phyloP scores from a whole-genome alignment of 495 filamentous ascomycete species.

The Usnea hakonensis region DNA sequence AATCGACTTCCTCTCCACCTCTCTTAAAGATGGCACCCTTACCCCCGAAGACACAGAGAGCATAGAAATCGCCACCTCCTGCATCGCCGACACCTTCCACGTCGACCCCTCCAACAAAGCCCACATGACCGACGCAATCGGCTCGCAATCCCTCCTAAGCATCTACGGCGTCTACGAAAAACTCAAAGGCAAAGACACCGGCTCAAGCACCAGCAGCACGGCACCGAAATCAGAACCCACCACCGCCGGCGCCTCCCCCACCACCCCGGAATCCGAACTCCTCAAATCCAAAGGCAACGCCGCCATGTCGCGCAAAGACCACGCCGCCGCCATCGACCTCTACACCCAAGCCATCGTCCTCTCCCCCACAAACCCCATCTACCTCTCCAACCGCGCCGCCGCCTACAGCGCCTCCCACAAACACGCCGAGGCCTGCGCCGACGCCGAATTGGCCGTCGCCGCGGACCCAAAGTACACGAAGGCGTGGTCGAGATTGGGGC shows the following conservation, averaged over 20 bases:
- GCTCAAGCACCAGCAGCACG: constrained; percentile 25
- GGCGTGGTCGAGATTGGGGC: constrained; percentile 86
- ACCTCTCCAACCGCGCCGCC: constrained; percentile 93
- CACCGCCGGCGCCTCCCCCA: constrained; percentile 24
- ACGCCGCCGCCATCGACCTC: constrained; percentile 65
- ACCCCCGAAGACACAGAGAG: constrained; percentile 78
- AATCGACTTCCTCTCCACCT: constrained; percentile 84
- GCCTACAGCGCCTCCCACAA: constrained; percentile 75
- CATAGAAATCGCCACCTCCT: constrained; percentile 85
- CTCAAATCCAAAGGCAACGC: constrained; percentile 89
- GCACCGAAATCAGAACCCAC: constrained; percentile 24
- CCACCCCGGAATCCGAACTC: constrained; percentile 64
- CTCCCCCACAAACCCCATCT: constrained; percentile 82
- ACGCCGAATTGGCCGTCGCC: constrained; percentile 80
- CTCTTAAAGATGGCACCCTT: constrained; percentile 81
- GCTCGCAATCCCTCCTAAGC: constrained; percentile 71
- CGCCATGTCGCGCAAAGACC: constrained; percentile 89
- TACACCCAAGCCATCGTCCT: constrained; percentile 80
- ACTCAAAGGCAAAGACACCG: constrained; percentile 59
- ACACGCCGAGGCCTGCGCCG: constrained; percentile 69
- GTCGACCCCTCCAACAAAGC: constrained; percentile 73
- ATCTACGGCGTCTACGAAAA: constrained; percentile 98
- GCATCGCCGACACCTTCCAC: constrained; percentile 90
- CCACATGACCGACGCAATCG: constrained; percentile 68
- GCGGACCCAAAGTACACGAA: constrained; percentile 91